Percentiles rank a stretch among this genome's conserved stretches.
Conservation (phyloP, 192 early-diverging fungal genomes). For the Linnemannia elongata region DNA sequence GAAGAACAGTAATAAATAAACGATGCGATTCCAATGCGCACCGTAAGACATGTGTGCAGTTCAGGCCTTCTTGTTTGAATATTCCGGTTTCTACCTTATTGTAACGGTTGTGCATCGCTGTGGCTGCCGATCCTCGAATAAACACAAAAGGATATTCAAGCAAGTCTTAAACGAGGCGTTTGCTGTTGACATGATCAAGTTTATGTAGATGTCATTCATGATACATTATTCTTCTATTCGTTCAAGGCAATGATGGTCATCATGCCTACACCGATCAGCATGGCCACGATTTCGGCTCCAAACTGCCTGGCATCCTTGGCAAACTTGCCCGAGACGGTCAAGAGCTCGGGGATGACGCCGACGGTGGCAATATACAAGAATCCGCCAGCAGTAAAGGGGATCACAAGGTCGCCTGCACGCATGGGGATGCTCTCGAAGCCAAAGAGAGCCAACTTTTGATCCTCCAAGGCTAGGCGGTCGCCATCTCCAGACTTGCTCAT, state of each 20-base stretch:
- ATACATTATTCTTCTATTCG: conserved; percentile 60
- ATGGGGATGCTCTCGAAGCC: conserved; percentile 72
- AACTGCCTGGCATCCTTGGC: conserved; percentile 65
- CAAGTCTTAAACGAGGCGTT: no score
- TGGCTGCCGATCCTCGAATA: background rate
- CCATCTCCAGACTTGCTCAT: conserved; percentile 42
- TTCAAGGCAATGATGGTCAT: conserved; percentile 84
- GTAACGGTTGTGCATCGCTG: background rate
- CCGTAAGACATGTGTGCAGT: background rate
- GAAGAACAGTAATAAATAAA: background rate
- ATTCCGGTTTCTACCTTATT: background rate
- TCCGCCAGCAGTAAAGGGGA: conserved; percentile 90
- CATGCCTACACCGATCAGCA: conserved; percentile 81
- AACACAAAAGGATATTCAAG: no score
- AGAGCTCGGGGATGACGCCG: conserved; percentile 85
- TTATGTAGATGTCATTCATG: background rate
- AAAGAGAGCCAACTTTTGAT: conserved; percentile 23
- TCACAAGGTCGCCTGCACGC: conserved; percentile 81
- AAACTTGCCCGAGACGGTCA: conserved; percentile 73
- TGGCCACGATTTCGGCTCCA: conserved; percentile 72
- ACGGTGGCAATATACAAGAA: conserved; percentile 91
- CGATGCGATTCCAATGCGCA: background rate
- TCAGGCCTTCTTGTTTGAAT: background rate
- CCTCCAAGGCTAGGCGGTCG: background rate
- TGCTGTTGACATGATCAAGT: no score